Base-by-base conservation (phyloP, 768 basidiomycete species). In the Boletus rex-veris region DNA sequence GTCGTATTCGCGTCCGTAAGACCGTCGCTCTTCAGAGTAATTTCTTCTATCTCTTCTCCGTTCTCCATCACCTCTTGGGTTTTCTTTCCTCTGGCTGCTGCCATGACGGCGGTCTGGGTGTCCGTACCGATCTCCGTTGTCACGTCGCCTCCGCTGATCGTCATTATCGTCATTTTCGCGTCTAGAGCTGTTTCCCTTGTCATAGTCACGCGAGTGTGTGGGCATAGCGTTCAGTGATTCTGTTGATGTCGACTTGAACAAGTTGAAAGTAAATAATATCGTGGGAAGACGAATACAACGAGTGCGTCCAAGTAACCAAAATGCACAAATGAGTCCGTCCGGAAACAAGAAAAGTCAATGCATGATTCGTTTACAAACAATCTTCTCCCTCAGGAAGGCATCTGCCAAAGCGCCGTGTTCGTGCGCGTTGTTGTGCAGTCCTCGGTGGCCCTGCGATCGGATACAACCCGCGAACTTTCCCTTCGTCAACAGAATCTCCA, bases 61-160 rank as follows among this genome's bases (percentile, higher is more conserved):
- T 50, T 59, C 69, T 16, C 56, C 61, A 47, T 69, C 61, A 48
- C 64, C 57, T 48, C 57, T 56, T 24, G 61, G 37, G 18, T 50
- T 53, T 39, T 62, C 58, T 11, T 52, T 56, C 31, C 54, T 50
- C 21, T 60, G 52, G n/a, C 53, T 47, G 46, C 58, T 21, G 11
- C 45, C 53, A 46, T 35, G 53, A 48, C 58, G 64, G 42, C 55
- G 53, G 58, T 62, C 60, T 6, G 55, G 43, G 40, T 54, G 51
- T 48, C 44, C 31, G 11, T 36, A 41, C 16, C 54, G 57, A 51
- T 58, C 51, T 35, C 36, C 28, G 26, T 42, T 19, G 8, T 54
- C 50, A 28, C 54, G 33, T 50, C 53, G 53, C 24, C 46, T 62
- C 44, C 58, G 50, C 43, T 37, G 48, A 50, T 28, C 11, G 50